phyloP scores from a whole-genome alignment of 768 basidiomycete species.

The Trametes maxima region DNA sequence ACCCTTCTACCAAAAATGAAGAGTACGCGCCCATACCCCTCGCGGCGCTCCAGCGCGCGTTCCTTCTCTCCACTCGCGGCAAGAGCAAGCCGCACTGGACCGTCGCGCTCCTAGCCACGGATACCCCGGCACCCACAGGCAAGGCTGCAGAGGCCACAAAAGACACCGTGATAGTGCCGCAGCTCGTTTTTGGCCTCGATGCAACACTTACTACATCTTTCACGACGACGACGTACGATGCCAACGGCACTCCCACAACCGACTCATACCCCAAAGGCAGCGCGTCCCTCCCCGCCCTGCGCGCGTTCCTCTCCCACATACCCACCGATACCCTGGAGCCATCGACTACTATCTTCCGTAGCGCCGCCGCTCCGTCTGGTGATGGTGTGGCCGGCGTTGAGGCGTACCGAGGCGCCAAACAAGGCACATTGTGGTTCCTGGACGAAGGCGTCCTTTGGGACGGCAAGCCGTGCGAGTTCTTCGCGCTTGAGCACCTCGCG shows the following conservation, averaged over 20 bases:
- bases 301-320: slow-evolving; percentile 54
- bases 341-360: slow-evolving; percentile 54
- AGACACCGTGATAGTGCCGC: slow-evolving; percentile 28
- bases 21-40: slow-evolving; percentile 54
- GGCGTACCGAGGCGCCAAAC: slow-evolving; percentile 72
- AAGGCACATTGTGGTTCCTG: slow-evolving; percentile 74
- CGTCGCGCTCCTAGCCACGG: slow-evolving; percentile 60
- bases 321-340: slow-evolving; percentile 49
- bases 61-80: slow-evolving; percentile 74
- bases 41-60: slow-evolving; percentile 55
- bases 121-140: slow-evolving; percentile 43
- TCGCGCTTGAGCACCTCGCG: slow-evolving; percentile 60
- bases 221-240: slow-evolving; percentile 43
- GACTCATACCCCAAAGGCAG: slow-evolving; percentile 49
- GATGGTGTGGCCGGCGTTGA: slow-evolving; percentile 54
- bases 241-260: slow-evolving; percentile 34
- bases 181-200: slow-evolving; percentile 74
- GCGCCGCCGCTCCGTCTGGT: slow-evolving; percentile 36
- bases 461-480: slow-evolving; percentile 77
- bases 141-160: slow-evolving; percentile 33
- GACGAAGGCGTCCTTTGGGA: slow-evolving; percentile 71
- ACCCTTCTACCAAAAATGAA: slow-evolving; percentile 49
- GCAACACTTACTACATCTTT: slow-evolving; percentile 47
- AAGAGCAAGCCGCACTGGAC: slow-evolving; percentile 76
- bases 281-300: slow-evolving; percentile 52